Conservation (phyloP, 2,329 filamentous ascomycete genomes). For the Hypoxylon sp. region DNA sequence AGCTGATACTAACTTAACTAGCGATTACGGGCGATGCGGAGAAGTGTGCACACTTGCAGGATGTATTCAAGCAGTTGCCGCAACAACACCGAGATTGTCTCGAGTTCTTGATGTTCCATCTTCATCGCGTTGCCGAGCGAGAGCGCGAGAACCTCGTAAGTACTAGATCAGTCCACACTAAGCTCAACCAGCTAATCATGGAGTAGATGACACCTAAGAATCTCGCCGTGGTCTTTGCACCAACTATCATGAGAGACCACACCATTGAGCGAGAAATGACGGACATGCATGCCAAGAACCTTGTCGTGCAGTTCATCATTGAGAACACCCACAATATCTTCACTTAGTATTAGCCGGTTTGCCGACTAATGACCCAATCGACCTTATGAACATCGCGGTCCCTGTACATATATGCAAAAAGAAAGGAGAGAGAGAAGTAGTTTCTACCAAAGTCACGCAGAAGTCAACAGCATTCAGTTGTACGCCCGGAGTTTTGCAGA, state of each 20-base stretch:
- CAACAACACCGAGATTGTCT: constrained; percentile 88
- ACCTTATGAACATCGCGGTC: constrained; percentile 20
- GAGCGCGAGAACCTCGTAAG: constrained; percentile 86
- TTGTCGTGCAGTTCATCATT: constrained; percentile 91
- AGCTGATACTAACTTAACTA: constrained; percentile 52
- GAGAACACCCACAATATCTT: constrained; percentile 91
- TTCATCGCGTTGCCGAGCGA: constrained; percentile 85
- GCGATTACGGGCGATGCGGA: constrained; percentile 75
- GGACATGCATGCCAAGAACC: constrained; percentile 94
- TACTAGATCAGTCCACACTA: constrained; percentile 27
- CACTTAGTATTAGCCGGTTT: constrained; percentile 56
- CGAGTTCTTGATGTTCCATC: constrained; percentile 93
- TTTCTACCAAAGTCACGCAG: constrained; percentile 5
- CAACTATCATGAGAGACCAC: constrained; percentile 94
- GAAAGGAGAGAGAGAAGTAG: constrained; percentile 19
- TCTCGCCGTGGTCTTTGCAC: constrained; percentile 95
- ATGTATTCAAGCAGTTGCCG: constrained; percentile 82
- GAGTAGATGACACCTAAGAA: constrained; percentile 93
- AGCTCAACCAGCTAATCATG: constrained; percentile 44
- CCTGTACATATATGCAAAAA: constrained; percentile 47
- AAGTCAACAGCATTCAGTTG: constrained; percentile 30
- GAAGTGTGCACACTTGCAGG: constrained; percentile 77
- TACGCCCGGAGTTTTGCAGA: constrained; percentile 33
- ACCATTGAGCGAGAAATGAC: constrained; percentile 95
- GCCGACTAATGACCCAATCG: constrained; percentile 10